phyloP scores from a whole-genome alignment of 176 grass and related monocot genomes.

The Microstegium vimineum region DNA sequence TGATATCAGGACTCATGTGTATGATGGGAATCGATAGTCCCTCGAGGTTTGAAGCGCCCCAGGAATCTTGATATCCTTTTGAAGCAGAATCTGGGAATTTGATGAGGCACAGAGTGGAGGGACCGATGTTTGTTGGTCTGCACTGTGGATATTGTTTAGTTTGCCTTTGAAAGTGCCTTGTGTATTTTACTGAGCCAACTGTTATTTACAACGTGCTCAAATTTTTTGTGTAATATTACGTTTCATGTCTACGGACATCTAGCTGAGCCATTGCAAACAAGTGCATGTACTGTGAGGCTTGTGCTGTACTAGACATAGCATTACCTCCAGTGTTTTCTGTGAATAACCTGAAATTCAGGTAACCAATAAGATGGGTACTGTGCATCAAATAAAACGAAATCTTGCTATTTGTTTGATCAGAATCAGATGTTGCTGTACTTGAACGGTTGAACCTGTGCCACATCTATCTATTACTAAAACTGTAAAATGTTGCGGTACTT shows the following conservation, averaged over 20 bases:
- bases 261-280: conserved; percentile 3
- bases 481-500: neutral
- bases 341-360: conserved; percentile 30
- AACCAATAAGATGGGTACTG: conserved; percentile 7
- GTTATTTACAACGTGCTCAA: neutral
- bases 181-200: conserved; percentile 21
- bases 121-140: neutral
- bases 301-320: conserved; percentile 15
- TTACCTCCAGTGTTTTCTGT: conserved; percentile 23
- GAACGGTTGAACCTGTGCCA: neutral
- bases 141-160: conserved; percentile 34
- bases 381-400: conserved; percentile 22
- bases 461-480: neutral
- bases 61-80: conserved; percentile 51
- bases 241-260: neutral
- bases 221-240: conserved; percentile 25
- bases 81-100: neutral
- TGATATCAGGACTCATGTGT: conserved; percentile 92
- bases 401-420: neutral
- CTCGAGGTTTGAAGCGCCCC: conserved; percentile 74
- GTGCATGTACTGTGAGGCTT: neutral
- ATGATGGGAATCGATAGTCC: conserved; percentile 97
- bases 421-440: neutral
- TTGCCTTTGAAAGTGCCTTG: conserved; percentile 16
- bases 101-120: neutral